phyloP scores from a whole-genome alignment of 2,329 filamentous ascomycete genomes.

The Cytospora mali region DNA sequence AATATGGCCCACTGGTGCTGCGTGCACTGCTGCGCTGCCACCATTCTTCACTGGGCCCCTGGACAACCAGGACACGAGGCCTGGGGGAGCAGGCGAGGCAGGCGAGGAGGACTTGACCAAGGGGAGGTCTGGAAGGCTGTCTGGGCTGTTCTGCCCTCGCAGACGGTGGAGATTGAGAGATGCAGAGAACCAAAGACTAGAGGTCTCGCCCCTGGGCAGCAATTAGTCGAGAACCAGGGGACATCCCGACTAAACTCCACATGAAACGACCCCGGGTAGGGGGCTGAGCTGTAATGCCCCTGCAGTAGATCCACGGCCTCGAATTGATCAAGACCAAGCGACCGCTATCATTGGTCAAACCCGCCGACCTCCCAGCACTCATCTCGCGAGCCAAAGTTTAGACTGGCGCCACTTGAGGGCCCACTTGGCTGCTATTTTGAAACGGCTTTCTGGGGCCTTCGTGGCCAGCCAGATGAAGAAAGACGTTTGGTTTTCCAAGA shows the following conservation, averaged over 20 bases:
- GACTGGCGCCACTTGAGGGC: not conserved
- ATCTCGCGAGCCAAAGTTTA: constrained; percentile 6
- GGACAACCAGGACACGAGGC: not conserved
- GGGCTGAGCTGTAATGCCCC: constrained; percentile 19
- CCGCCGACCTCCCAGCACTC: constrained; percentile 1
- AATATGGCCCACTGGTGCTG: not conserved
- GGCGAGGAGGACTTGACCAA: not conserved
- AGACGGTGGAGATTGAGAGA: constrained; percentile 20
- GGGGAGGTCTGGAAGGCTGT: constrained; percentile 6
- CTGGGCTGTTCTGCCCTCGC: constrained; percentile 2
- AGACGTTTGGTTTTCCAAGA: not conserved
- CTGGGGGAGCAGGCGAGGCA: too few species aligned
- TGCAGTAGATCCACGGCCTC: constrained; percentile 21
- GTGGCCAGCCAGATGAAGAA: not conserved
- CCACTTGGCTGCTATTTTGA: constrained; percentile 24
- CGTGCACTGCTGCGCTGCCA: not conserved
- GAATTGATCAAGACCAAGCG: constrained; percentile 13
- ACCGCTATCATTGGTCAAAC: constrained; percentile 19
- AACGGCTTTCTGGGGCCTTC: constrained; percentile 5
- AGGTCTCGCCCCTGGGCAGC: constrained; percentile 25
- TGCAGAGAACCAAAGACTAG: constrained; percentile 17
- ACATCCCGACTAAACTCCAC: constrained; percentile 16
- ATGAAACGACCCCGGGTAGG: constrained; percentile 26
- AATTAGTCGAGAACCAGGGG: constrained; percentile 22
- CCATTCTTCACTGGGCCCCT: not conserved